Percentiles rank a stretch among this genome's conserved stretches.
Evolutionary conservation across 2,329 filamentous ascomycete genomes (phyloP).

Genomic region (Diaporthe capsici): DNA sequence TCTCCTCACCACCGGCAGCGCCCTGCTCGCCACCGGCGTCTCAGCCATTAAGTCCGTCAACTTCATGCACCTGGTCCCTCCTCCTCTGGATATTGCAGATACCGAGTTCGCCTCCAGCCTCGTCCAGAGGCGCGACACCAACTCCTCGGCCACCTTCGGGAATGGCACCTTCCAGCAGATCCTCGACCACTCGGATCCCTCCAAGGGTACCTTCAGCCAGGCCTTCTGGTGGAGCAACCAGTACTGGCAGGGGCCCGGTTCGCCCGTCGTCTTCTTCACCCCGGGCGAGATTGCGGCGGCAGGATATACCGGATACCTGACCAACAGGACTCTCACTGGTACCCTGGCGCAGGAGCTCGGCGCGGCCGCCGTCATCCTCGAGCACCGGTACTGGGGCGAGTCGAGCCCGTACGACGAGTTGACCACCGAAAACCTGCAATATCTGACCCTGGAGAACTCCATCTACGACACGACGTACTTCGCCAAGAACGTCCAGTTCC

Average conservation of each 20-base stretch:
- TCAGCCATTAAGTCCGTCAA: conserved; percentile 42
- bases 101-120: conserved; percentile 34
- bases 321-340: conserved; percentile 56
- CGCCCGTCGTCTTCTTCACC: conserved; percentile 57
- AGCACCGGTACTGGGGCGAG: conserved; percentile 60
- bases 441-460: conserved; percentile 58
- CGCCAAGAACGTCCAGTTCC: conserved; percentile 60
- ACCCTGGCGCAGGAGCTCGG: conserved; percentile 56
- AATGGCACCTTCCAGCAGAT: conserved; percentile 57
- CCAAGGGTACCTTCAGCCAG: conserved; percentile 58
- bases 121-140: conserved; percentile 37
- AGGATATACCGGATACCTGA: conserved; percentile 58
- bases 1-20: conserved; percentile 33
- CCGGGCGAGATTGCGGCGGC: conserved; percentile 56
- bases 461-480: conserved; percentile 58
- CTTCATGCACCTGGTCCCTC: conserved; percentile 42
- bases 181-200: conserved; percentile 57
- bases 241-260: conserved; percentile 57
- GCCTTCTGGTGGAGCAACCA: conserved; percentile 58
- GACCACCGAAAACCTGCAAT: conserved; percentile 55
- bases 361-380: conserved; percentile 56
- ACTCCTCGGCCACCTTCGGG: conserved; percentile 44
- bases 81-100: conserved; percentile 46
- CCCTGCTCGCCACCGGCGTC: conserved; percentile 47
- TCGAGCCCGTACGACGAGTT: conserved; percentile 55